Base-by-base conservation (phyloP, 306 rosid genomes). In the barrel medic (Medicago truncatula) region DNA sequence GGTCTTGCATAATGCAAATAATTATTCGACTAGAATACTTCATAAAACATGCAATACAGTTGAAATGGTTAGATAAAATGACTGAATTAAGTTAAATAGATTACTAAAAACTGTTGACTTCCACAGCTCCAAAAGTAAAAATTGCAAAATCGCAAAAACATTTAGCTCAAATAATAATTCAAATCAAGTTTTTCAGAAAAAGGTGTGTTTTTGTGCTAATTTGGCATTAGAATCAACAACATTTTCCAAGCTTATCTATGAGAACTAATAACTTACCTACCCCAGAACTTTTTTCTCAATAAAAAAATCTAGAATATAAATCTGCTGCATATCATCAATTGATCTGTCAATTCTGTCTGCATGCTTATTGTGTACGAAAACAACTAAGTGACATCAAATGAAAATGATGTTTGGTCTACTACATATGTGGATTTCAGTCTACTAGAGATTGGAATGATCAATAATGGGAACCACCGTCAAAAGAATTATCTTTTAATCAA, bases 1-100 rank as follows among this genome's bases (percentile, higher is more conserved):
- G 58, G 68, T 65, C 57, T 75, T 54, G 31, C 63, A 63, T 54
- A 71, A 17, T 53, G 47, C 71, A 41, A 8, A 76, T 57, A 52
- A 28, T 44, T 79, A 23, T 8, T 41, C 52, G 40, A 8, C 39
- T 65, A 39, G 50, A 31, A 40, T 18, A 65, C 70, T 65, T 40
- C 16, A 16, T 18, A 65, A 54, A 25, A 81, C 20, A 68, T 21
- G 50, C 71, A 80, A 73, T 40, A 41, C 31, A 28, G 31, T 28
- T 28, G 31, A 28, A 74, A 74, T 63, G 70, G 50, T 41, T 47
- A 53, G 39, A 60, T 67, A 68, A 20, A 80, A 74, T 15, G 16
- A 69, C 58, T 16, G 16, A 31, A 40, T 36, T 43, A 67, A 73
- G 59, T 43, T 77, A 38, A 36, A 64, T 9, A 61, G 56, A 73